Percentiles rank a stretch among this genome's conserved stretches.
Conservation (phyloP, 768 basidiomycete species). For the Kwoniella bestiolae region DNA sequence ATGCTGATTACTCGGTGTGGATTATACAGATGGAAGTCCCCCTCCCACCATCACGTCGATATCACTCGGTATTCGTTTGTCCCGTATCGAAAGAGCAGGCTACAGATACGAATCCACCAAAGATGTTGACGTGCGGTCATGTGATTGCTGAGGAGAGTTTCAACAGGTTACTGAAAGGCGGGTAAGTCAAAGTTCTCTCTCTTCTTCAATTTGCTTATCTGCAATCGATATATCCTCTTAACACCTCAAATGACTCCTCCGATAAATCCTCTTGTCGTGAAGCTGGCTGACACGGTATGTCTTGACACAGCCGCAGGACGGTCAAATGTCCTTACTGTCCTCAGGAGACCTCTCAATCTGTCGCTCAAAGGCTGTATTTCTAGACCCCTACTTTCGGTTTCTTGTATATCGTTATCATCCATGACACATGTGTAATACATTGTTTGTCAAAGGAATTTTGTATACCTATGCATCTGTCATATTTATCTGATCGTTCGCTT, state of each 20-base stretch:
- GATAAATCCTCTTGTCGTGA: not conserved
- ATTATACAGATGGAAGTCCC: conserved; percentile 84
- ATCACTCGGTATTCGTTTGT: conserved; percentile 96
- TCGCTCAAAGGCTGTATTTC: conserved; percentile 58
- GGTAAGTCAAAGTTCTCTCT: conserved; percentile 64
- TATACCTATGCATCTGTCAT: not conserved
- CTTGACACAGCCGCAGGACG: conserved; percentile 63
- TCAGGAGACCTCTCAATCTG: conserved; percentile 62
- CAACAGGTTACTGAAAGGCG: conserved; percentile 82
- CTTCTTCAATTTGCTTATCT: no score
- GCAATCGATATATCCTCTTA: no score
- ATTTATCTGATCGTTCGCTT: no score
- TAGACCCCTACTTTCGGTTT: conserved; percentile 19
- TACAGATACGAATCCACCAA: conserved; percentile 88
- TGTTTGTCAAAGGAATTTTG: no score
- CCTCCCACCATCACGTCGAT: conserved; percentile 79
- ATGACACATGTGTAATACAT: no score
- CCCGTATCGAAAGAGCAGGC: conserved; percentile 98
- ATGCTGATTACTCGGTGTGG: no score
- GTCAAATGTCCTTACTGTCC: conserved; percentile 99
- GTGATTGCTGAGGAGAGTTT: conserved; percentile 92
- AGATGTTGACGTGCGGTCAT: conserved; percentile 97
- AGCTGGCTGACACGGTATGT: not conserved
- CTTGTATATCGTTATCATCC: not conserved
- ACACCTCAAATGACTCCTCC: no score